A percentile compares a stretch with the other conserved stretches of the same genome.
Conservation (phyloP, 2,329 filamentous ascomycete genomes). For the Cladosporium sp. region DNA sequence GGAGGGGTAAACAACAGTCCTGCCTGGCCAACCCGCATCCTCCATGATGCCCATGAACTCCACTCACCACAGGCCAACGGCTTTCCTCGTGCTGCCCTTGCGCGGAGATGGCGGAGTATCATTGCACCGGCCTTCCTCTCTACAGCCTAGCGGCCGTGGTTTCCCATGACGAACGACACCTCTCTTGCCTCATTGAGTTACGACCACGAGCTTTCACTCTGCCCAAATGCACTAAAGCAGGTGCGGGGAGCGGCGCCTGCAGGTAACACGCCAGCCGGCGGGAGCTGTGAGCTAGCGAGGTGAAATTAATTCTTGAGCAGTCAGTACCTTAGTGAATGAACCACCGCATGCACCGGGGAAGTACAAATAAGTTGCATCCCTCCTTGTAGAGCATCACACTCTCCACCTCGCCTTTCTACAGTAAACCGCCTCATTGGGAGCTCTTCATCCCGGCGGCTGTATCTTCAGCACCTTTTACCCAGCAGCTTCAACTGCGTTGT, state of each 20-base stretch:
- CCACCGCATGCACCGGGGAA: background rate
- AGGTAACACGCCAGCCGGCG: conserved; percentile 1
- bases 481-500: conserved; percentile 4
- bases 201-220: background rate
- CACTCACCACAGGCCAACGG: background rate
- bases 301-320: conserved; percentile 6
- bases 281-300: conserved; percentile 9
- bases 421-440: background rate
- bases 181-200: background rate
- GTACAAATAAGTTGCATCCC: conserved; percentile 8
- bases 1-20: background rate
- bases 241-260: conserved; percentile 10
- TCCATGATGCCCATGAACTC: background rate
- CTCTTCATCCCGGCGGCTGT: conserved; percentile 1
- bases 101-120: background rate
- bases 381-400: background rate
- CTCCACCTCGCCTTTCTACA: background rate
- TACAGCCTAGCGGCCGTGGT: background rate
- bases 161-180: background rate
- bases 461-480: conserved; percentile 8
- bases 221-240: conserved; percentile 1
- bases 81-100: background rate
- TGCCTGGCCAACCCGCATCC: background rate
- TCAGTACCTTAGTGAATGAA: background rate
- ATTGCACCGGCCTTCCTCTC: conserved; percentile 1